Evolutionary conservation across 2,329 filamentous ascomycete genomes (phyloP).

Genomic region (Epicoccum sorghinum): DNA sequence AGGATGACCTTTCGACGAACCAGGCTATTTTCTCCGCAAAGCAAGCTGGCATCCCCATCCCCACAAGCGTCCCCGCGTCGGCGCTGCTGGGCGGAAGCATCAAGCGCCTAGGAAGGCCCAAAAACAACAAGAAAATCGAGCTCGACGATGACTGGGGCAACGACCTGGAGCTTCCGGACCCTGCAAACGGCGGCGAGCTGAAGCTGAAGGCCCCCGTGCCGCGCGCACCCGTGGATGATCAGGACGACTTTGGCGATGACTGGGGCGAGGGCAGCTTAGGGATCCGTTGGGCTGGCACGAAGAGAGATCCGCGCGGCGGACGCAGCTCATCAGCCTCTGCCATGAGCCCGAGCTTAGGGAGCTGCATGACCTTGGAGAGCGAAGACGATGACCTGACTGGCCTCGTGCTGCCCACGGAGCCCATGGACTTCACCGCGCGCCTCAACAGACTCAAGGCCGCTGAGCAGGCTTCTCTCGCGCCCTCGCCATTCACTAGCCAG

Average conservation of each 20-base stretch:
- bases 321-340: conserved; percentile 87
- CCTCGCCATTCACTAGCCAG: conserved; percentile 25
- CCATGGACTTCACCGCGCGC: conserved; percentile 80
- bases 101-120: conserved; percentile 75
- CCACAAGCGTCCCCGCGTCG: conserved; percentile 82
- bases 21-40: conserved; percentile 82
- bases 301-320: conserved; percentile 73
- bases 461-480: conserved; percentile 37
- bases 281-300: conserved; percentile 86
- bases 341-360: conserved; percentile 90
- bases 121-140: conserved; percentile 51
- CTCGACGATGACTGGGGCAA: conserved; percentile 59
- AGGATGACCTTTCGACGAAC: conserved; percentile 81
- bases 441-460: conserved; percentile 71
- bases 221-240: conserved; percentile 55
- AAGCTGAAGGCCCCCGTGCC: conserved; percentile 53
- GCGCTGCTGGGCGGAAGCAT: conserved; percentile 92
- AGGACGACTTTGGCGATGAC: conserved; percentile 82
- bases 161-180: conserved; percentile 54
- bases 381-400: conserved; percentile 92
- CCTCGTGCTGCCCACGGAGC: conserved; percentile 82
- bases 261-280: conserved; percentile 94
- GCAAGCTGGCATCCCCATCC: conserved; percentile 89
- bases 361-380: conserved; percentile 88
- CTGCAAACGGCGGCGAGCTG: conserved; percentile 42